These are phyloP conservation scores for Fistulinella cinereoalba DNA, from an alignment of 1,284 basidiomycete species.

Conservation along the genomic window DNA sequence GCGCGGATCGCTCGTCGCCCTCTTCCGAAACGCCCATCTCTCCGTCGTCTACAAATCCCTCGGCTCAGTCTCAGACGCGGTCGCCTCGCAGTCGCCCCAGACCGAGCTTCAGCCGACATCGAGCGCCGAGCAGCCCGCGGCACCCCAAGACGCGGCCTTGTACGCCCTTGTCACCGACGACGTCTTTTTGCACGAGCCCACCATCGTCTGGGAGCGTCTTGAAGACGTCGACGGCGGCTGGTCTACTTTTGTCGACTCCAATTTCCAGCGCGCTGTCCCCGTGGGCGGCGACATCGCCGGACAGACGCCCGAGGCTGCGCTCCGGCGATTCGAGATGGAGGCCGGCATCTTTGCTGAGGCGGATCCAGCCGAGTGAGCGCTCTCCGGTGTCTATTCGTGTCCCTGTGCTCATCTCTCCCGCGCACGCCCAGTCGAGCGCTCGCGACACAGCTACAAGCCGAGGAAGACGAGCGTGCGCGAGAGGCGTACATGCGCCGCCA, in stretches of 20 bases:
- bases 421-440: conserved; percentile 51
- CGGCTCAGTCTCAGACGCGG: not conserved
- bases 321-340: conserved; percentile 43
- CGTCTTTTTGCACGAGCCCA: conserved; percentile 71
- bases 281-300: conserved; percentile 80
- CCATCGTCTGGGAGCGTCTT: conserved; percentile 85
- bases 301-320: conserved; percentile 59
- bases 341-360: conserved; percentile 34
- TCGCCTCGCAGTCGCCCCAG: not conserved
- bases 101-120: no score
- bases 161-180: conserved; percentile 84
- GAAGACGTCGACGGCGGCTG: conserved; percentile 82
- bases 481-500: conserved; percentile 41
- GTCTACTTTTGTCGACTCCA: conserved; percentile 72
- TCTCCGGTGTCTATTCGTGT: not conserved
- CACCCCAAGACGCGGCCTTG: conserved; percentile 34
- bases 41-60: conserved; percentile 75
- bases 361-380: conserved; percentile 52
- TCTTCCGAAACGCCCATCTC: conserved; percentile 89
- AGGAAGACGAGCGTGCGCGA: conserved; percentile 60
- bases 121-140: not conserved
- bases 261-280: conserved; percentile 61
- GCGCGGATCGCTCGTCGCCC: conserved; percentile 62
- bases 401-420: not conserved
- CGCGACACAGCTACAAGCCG: conserved; percentile 69